Base-by-base conservation (phyloP, 2,329 filamentous ascomycete genomes). In the Ophiosphaerella herpotricha region DNA sequence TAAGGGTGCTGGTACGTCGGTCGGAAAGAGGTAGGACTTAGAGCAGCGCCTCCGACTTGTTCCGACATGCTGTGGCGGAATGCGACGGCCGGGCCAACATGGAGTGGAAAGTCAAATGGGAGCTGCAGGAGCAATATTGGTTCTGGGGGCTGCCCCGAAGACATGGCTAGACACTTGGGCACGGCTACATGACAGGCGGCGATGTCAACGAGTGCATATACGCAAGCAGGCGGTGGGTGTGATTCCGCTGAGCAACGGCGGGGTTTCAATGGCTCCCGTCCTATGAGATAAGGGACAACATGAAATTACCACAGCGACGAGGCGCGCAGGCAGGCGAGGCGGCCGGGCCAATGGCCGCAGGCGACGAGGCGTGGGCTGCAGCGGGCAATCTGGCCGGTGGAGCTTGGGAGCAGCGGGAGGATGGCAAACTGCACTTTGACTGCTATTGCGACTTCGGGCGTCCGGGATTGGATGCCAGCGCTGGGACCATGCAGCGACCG, bases 301-400 rank as follows among this genome's bases (percentile, higher is more conserved):
- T 72, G 70, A 73, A 70, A 72, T 73, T 73, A 72, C 68, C 57
- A 55, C 63, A 61, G 59, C 46, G 49, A 57, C 64, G 61, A 52
- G 47, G 43, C 57, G 57, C 50, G 53, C 46, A 55, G 50, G 50
- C 48, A 42, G 35, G 53, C 57, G 50, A 45, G 44, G 43, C 41
- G 26, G 48, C 52, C 60, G 64, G 57, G 45, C 70, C 67, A 73
- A 72, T 73, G 32, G 48, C 11, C 37, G 53, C 21, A 0, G 24
- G 26, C 46, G 60, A 59, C 54, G 57, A 51, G 57, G 57, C 63
- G 65, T 67, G 67, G 64, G 63, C 61, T 58, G 57, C 55, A 55
- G 62, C 64, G 63, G 61, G 26, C 57, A 66, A 67, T 67, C 66
- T 64, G 52, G 59, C 54, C 54, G 56, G 61, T 62, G 60, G 66